phyloP scores from a whole-genome alignment of 1,284 basidiomycete genomes.

The Cerioporus squamosus region DNA sequence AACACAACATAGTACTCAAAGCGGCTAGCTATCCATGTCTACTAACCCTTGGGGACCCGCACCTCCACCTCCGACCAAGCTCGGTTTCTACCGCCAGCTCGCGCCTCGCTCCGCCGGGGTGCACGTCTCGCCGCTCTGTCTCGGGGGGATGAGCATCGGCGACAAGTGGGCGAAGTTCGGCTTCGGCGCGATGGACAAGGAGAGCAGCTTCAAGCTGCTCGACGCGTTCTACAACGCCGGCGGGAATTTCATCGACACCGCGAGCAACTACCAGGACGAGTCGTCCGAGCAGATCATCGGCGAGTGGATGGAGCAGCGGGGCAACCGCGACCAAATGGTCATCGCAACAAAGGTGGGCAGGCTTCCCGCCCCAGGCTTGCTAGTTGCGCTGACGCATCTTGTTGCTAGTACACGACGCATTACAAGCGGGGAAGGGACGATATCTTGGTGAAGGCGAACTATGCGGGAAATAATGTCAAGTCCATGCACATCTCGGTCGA shows the following conservation, averaged over 20 bases:
- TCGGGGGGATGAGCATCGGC: constrained; percentile 60
- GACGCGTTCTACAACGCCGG: constrained; percentile 38
- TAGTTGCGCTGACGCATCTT: not conserved
- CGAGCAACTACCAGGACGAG: constrained; percentile 39
- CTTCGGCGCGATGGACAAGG: constrained; percentile 45
- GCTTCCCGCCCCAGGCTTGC: not conserved
- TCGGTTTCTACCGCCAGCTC: constrained; percentile 28
- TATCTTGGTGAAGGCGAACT: constrained; percentile 43
- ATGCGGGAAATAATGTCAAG: constrained; percentile 53
- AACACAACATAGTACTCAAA: not conserved
- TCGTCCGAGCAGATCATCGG: constrained; percentile 41
- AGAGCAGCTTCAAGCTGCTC: constrained; percentile 37
- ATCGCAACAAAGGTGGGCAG: constrained; percentile 43
- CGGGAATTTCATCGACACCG: constrained; percentile 40
- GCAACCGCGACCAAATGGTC: constrained; percentile 47
- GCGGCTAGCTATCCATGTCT: too few species aligned
- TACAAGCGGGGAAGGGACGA: constrained; percentile 23
- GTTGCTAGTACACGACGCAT: constrained; percentile 36
- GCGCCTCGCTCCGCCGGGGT: constrained; percentile 27
- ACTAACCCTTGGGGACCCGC: constrained; percentile 9
- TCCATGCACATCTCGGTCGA: constrained; percentile 48
- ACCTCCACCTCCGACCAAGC: constrained; percentile 19
- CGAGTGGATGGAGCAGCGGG: constrained; percentile 48
- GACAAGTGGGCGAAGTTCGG: constrained; percentile 46
- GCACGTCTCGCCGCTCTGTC: constrained; percentile 49